These are phyloP conservation scores for Suhomyces bribrorum DNA, from an alignment of 1,139 yeast species.

Conservation along the genomic window DNA sequence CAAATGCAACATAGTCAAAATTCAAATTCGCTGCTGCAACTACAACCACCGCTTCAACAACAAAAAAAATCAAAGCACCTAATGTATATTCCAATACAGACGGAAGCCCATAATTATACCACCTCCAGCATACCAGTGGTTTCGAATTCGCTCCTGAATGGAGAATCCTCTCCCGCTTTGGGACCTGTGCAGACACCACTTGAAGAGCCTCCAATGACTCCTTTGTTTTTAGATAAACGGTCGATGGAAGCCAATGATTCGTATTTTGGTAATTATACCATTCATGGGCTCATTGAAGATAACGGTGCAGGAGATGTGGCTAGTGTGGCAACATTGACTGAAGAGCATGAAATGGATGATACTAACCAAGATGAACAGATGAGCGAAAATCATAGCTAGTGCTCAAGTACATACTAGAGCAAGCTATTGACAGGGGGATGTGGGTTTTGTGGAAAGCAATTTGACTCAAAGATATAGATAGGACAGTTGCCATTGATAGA, in stretches of 20 bases:
- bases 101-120: slow-evolving; percentile 13
- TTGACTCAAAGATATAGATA: no score
- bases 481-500: neutral
- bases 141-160: slow-evolving; percentile 19
- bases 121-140: slow-evolving; percentile 7
- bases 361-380: neutral
- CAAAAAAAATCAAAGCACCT: slow-evolving; percentile 2
- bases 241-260: slow-evolving; percentile 12
- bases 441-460: no score
- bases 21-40: slow-evolving; percentile 7
- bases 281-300: neutral
- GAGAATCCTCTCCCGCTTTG: slow-evolving; percentile 38
- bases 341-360: slow-evolving; percentile 14
- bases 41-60: slow-evolving; percentile 3
- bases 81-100: slow-evolving; percentile 12
- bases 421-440: no score
- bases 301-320: slow-evolving; percentile 3
- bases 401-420: no score
- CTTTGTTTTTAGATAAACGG: slow-evolving; percentile 32
- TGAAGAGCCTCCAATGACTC: slow-evolving; percentile 52
- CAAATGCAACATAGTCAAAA: slow-evolving; percentile 16
- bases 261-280: slow-evolving; percentile 16
- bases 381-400: no score
- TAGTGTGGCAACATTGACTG: slow-evolving; percentile 13
- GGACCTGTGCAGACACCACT: slow-evolving; percentile 47